A percentile compares a stretch with the other conserved stretches of the same genome.
Conservation (phyloP, 805 yeast genomes). For the Candida krabiensis region DNA sequence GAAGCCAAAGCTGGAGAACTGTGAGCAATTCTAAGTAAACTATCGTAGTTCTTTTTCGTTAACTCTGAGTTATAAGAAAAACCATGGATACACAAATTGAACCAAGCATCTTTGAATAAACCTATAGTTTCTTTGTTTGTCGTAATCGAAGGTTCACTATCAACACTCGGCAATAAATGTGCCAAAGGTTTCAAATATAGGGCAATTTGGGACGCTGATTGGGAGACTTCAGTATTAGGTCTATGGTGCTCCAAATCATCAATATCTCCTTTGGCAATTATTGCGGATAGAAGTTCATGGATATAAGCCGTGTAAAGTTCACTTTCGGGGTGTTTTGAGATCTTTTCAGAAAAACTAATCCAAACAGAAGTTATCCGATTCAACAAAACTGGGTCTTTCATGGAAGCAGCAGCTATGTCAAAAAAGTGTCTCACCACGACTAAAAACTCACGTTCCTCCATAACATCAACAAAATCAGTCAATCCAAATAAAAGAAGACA, state of each 20-base stretch:
- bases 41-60: conserved; percentile 44
- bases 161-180: conserved; percentile 60
- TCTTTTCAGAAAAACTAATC: conserved; percentile 38
- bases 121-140: conserved; percentile 51
- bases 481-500: conserved; percentile 59
- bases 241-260: conserved; percentile 73
- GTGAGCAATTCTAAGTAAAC: conserved; percentile 72
- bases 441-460: conserved; percentile 66
- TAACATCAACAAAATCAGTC: conserved; percentile 57
- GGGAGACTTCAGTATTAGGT: conserved; percentile 68
- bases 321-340: conserved; percentile 34
- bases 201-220: conserved; percentile 68
- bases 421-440: conserved; percentile 60
- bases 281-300: conserved; percentile 61
- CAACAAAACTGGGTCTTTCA: conserved; percentile 39
- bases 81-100: conserved; percentile 90
- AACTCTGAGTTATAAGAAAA: conserved; percentile 61
- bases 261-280: conserved; percentile 78
- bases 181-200: conserved; percentile 74
- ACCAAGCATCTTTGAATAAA: conserved; percentile 88
- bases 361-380: conserved; percentile 52
- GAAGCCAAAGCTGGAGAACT: conserved; percentile 87
- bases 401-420: conserved; percentile 46
- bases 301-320: conserved; percentile 59
- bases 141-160: conserved; percentile 42